Percentiles rank a stretch among this genome's conserved stretches.
phyloP scores from a whole-genome alignment of 2,329 filamentous ascomycete genomes.

The Xylaria polymorpha region DNA sequence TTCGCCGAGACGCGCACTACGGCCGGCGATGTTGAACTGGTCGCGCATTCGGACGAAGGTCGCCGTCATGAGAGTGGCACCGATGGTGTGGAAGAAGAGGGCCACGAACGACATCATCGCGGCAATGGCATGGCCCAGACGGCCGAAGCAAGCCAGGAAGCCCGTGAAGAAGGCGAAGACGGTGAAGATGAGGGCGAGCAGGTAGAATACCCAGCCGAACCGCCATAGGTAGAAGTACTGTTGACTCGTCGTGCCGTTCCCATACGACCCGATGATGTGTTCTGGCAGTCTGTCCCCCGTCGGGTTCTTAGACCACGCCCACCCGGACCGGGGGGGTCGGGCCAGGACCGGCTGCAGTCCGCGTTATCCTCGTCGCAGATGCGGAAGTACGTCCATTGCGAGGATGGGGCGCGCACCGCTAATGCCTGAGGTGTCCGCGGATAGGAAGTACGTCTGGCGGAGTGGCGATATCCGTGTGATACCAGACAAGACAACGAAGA shows the following conservation, averaged over 20 bases:
- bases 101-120: conserved; percentile 68
- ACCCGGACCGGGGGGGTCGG: conserved; percentile 76
- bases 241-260: conserved; percentile 64
- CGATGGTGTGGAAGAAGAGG: conserved; percentile 75
- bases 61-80: conserved; percentile 77
- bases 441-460: conserved; percentile 85
- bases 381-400: conserved; percentile 93
- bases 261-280: conserved; percentile 64
- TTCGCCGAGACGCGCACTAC: conserved; percentile 69
- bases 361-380: conserved; percentile 75
- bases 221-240: conserved; percentile 86
- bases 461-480: conserved; percentile 65
- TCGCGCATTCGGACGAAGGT: conserved; percentile 77
- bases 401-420: conserved; percentile 70
- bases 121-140: conserved; percentile 75
- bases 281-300: conserved; percentile 54
- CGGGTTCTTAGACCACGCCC: conserved; percentile 69
- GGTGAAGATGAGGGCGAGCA: conserved; percentile 85
- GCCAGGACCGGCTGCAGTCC: conserved; percentile 71
- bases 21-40: conserved; percentile 67
- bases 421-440: conserved; percentile 80
- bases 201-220: conserved; percentile 92
- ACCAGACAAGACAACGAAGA: conserved; percentile 69
- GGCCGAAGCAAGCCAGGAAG: conserved; percentile 76
- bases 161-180: conserved; percentile 73